Evolutionary conservation across 2,329 filamentous ascomycete genomes (phyloP), one percentile per base, ranked within the genome.

Genomic region (Cladophialophora psammophila): DNA sequence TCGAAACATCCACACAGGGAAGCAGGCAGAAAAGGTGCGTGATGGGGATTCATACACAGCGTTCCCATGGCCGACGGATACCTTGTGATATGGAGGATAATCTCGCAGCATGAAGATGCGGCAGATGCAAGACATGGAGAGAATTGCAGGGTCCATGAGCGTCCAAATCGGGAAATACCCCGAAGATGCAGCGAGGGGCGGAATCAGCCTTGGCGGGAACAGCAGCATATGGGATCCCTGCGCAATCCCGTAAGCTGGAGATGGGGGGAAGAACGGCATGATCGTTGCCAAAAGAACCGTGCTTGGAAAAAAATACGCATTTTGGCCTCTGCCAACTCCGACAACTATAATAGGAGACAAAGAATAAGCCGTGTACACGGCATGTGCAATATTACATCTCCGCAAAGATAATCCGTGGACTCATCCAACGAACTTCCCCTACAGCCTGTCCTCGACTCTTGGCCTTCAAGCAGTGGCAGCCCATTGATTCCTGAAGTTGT

Each of bases 401-500:
- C n/a, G 31, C 10, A 50, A 10, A 50, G 20, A 60, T 34, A 20
- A 35, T 60, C 34, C 57, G 50, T 13, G 35, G 3, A 7, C 57
- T 36, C 31, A 15, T 55, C 34, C 34, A 26, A 55, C 53, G 7
- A 35, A n/a, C 53, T 54, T 34, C 34, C 31, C 7, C 12, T 26
- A 10, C 52, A n/a, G 12, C 12, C 8, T 54, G 12, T 26, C 31
- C 6, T 35, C 52, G 6, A 8, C 34, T 12, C 10, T 15, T 18
- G 31, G 15, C 53, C 13, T 40, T 68, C 57, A 70, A 62, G 69
- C 77, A 42, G 79, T 82, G 13, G 75, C 77, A 64, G 74, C 78
- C 84, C 83, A 86, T 12, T 78, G 65, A 71, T 81, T 80, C 66
- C 75, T 76, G 63, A 84, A 74, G 12, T 79, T 80, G 75, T 80